A percentile compares a stretch with the other conserved stretches of the same genome.
These are phyloP conservation scores for Populus tremula DNA, from an alignment of 345 rosid genomes.

Conservation along the genomic window DNA sequence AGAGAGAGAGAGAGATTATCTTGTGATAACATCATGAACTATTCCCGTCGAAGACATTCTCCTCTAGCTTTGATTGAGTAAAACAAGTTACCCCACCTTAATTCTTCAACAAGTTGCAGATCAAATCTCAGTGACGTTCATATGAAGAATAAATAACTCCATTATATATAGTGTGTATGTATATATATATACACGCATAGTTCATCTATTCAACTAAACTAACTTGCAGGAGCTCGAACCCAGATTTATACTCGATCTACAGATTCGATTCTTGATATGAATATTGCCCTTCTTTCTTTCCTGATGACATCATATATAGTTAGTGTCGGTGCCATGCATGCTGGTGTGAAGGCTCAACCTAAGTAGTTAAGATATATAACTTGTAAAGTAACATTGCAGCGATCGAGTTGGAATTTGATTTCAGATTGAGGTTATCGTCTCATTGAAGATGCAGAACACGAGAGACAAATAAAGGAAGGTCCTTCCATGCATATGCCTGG, in stretches of 20 bases:
- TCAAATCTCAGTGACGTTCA: neutral
- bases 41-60: no score
- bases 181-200: no score
- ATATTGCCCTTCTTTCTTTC: neutral
- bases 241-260: neutral
- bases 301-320: neutral
- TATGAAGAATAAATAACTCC: no score
- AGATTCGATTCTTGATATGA: neutral
- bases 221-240: neutral
- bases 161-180: no score
- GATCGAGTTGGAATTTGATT: slow-evolving; percentile 1
- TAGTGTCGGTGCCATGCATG: neutral
- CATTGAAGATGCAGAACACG: neutral
- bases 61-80: no score
- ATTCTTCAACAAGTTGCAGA: no score
- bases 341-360: neutral
- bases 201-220: no score
- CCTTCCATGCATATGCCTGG: neutral
- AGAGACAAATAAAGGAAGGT: slow-evolving; percentile 8
- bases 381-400: neutral
- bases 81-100: no score
- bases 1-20: no score
- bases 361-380: neutral
- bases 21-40: no score
- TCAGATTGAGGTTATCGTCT: slow-evolving; percentile 1